These are phyloP conservation scores for Linderina pennispora DNA, from an alignment of 192 early-diverging fungal species.

Conservation along the genomic window DNA sequence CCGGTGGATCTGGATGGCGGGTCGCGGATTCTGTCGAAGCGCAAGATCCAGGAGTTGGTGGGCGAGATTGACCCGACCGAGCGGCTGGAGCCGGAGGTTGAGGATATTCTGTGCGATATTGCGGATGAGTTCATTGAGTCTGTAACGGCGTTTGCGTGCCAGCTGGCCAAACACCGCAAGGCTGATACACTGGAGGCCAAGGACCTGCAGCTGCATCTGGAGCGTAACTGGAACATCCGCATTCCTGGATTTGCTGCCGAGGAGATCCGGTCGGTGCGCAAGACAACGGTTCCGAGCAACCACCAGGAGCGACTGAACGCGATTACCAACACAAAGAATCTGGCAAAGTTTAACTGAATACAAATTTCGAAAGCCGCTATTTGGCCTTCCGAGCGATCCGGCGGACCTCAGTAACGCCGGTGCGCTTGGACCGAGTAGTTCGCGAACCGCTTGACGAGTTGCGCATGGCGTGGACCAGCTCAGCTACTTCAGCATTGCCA, in stretches of 20 bases:
- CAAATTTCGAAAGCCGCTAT: neutral
- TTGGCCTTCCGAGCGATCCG: neutral
- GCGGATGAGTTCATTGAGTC: constrained; percentile 87
- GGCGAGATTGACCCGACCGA: constrained; percentile 75
- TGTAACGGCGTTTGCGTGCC: constrained; percentile 74
- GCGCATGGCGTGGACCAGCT: neutral
- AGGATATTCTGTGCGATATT: constrained; percentile 78
- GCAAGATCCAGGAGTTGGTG: constrained; percentile 82
- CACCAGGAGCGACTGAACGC: constrained; percentile 62
- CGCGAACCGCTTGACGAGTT: no score
- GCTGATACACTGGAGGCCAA: constrained; percentile 74
- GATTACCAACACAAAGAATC: constrained; percentile 45
- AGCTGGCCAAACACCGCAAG: constrained; percentile 77
- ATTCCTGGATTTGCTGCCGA: constrained; percentile 85
- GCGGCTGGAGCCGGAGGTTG: constrained; percentile 74
- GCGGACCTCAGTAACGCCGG: no score
- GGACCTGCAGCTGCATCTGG: constrained; percentile 81
- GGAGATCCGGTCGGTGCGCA: constrained; percentile 69
- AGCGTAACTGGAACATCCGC: constrained; percentile 86
- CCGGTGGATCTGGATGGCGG: constrained; percentile 31
- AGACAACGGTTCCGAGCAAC: constrained; percentile 53
- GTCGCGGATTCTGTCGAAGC: constrained; percentile 59
- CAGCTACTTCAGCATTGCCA: constrained; percentile 4
- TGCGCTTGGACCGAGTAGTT: no score
- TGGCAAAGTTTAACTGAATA: constrained; percentile 25